A percentile compares a stretch with the other conserved stretches of the same genome.
phyloP scores from a whole-genome alignment of 2,329 filamentous ascomycete species.

The Penicillium capsulatum region DNA sequence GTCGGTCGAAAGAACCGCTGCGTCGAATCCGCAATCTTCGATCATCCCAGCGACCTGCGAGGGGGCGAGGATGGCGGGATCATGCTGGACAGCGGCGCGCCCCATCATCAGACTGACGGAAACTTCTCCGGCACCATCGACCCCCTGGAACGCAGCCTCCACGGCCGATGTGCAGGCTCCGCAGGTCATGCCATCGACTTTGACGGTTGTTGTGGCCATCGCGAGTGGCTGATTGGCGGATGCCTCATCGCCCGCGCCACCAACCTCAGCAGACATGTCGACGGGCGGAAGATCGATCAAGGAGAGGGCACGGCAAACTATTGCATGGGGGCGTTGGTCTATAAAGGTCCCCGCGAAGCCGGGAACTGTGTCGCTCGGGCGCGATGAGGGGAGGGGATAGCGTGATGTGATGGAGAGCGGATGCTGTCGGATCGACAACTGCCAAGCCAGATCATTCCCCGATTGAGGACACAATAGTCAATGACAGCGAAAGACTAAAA shows the following conservation, averaged over 20 bases:
- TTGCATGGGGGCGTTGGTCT: constrained; percentile 15
- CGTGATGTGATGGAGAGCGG: constrained; percentile 16
- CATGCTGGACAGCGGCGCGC: constrained; percentile 88
- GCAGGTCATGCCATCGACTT: constrained; percentile 82
- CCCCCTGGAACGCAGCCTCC: constrained; percentile 79
- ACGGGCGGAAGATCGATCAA: constrained; percentile 7
- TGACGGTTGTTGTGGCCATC: constrained; percentile 86
- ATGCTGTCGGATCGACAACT: constrained; percentile 20
- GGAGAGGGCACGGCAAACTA: constrained; percentile 7
- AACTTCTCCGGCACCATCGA: constrained; percentile 77
- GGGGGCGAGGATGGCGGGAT: constrained; percentile 67
- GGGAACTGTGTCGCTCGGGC: neutral
- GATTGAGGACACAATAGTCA: constrained; percentile 8
- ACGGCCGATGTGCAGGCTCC: constrained; percentile 95
- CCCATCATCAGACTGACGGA: constrained; percentile 94
- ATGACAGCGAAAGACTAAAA: constrained; percentile 1
- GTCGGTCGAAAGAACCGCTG: constrained; percentile 79
- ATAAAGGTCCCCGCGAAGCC: neutral
- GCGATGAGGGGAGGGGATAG: constrained; percentile 10
- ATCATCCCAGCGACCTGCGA: constrained; percentile 79
- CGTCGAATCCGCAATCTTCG: constrained; percentile 88
- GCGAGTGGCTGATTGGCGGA: constrained; percentile 37
- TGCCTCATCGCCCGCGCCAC: constrained; percentile 17
- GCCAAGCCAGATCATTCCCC: constrained; percentile 19
- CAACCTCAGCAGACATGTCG: constrained; percentile 17